Evolutionary conservation across 768 basidiomycete species (phyloP).

Genomic region (Xerocomellus chrysenteron): DNA sequence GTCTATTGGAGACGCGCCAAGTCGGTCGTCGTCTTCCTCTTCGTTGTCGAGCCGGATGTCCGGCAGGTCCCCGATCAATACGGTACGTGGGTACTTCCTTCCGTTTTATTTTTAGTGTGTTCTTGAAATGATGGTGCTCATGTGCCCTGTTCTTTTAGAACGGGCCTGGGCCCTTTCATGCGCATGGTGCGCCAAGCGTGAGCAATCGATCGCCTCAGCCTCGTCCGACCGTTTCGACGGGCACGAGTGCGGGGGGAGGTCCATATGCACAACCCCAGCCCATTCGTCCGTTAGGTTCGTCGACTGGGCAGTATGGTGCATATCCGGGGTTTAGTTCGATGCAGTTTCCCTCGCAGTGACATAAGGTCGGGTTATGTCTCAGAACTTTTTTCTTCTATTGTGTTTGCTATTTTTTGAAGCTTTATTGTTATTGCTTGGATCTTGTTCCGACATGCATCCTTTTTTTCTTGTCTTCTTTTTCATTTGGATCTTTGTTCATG

Average conservation of each 20-base stretch:
- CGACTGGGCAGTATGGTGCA: slow-evolving; percentile 18
- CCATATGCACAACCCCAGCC: slow-evolving; percentile 28
- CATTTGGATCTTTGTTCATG: neutral
- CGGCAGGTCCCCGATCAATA: slow-evolving; percentile 29
- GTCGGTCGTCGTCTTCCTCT: slow-evolving; percentile 34
- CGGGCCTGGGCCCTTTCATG: slow-evolving; percentile 24
- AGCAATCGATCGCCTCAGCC: slow-evolving; percentile 21
- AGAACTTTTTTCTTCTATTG: neutral
- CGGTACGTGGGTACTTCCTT: slow-evolving; percentile 16
- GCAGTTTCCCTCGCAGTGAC: slow-evolving; percentile 22
- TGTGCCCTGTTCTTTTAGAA: slow-evolving; percentile 16
- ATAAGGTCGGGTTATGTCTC: neutral
- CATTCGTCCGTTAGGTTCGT: slow-evolving; percentile 14
- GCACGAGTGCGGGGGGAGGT: neutral
- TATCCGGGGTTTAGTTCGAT: slow-evolving; percentile 24
- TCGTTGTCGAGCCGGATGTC: slow-evolving; percentile 35
- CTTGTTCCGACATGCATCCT: neutral
- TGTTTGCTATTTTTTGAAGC: neutral
- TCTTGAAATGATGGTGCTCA: slow-evolving; percentile 5
- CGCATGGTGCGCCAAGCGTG: slow-evolving; percentile 10
- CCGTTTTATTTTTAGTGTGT: neutral
- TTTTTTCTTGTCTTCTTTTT: neutral
- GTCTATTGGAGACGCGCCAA: slow-evolving; percentile 24
- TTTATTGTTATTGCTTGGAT: slow-evolving; percentile 26
- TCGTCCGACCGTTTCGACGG: slow-evolving; percentile 13